Evolutionary conservation across 352 stramenopile genomes (phyloP), one percentile per base, ranked within the genome.

Genomic region (Plasmopara viticola): DNA sequence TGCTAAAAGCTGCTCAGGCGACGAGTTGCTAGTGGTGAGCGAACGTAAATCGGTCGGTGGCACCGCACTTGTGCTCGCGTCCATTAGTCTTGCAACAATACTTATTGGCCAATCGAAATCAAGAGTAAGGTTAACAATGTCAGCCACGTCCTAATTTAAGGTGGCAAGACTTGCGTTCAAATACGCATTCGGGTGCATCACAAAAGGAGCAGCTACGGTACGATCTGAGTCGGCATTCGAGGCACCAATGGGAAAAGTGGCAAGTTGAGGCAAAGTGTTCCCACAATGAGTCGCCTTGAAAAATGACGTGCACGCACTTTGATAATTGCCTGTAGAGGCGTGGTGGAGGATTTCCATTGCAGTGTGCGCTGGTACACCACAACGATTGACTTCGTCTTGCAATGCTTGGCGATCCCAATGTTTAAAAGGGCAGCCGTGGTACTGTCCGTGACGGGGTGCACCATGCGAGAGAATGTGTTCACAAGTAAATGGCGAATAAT

Each of bases 341-440:
- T 71, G 55, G 25, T 53, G 29, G 25, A 59, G 56, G 33, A 91
- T 81, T 2, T 58, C 56, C 47, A 58, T 50, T 30, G 43, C 60
- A 0, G 42, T 44, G 34, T 60, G 14, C 15, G 46, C 2, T 0
- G 64, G 60, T 37, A 72, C 28, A 14, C 60, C 60, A 2, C 64
- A 43, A 2, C 60, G 58, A 34, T 46, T 44, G n/a, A 94, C 40
- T 55, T 90, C 72, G 6, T 54, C 44, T 9, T 62, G 53, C 29
- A 94, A 59, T 1, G 64, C 68, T 15, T 47, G 30, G 4, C 29
- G 43, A 29, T 84, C 72, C 84, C 84, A 94, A 51, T 90, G 73
- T 41, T 74, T 76, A 54, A 92, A 94, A 5, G 84, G 84, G 53
- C 84, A 94, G 8, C 84, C 84, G 48, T 94, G 81, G 46, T 84